These are phyloP conservation scores for Capillidium rhysosporum DNA, from an alignment of 371 early-diverging fungal species.

Conservation along the genomic window DNA sequence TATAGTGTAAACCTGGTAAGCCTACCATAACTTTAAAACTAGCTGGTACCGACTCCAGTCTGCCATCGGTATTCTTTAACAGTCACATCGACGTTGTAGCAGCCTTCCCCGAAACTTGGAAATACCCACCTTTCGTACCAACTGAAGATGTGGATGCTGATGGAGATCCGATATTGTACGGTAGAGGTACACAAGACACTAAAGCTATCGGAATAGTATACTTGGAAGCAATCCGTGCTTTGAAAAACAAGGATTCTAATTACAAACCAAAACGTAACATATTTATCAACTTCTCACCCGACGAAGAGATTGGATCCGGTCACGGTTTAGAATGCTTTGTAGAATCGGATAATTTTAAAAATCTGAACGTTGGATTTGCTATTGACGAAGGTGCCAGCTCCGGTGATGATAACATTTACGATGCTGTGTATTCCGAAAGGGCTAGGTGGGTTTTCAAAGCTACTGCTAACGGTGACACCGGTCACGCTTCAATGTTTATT, in stretches of 20 bases:
- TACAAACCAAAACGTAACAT: conserved; percentile 26
- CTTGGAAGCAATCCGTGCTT: conserved; percentile 44
- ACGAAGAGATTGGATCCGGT: conserved; percentile 60
- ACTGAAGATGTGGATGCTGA: conserved; percentile 19
- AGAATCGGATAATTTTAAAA: conserved; percentile 28
- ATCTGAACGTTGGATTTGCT: conserved; percentile 15
- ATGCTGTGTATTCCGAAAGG: conserved; percentile 32
- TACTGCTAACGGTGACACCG: conserved; percentile 31
- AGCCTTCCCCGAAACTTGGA: conserved; percentile 48
- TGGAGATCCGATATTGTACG: conserved; percentile 38
- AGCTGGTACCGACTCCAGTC: conserved; percentile 24
- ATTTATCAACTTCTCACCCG: conserved; percentile 48
- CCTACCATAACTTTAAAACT: conserved; percentile 46
- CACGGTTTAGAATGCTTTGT: conserved; percentile 48
- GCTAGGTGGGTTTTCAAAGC: conserved; percentile 43
- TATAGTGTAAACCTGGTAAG: conserved; percentile 27
- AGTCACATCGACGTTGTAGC: conserved; percentile 73
- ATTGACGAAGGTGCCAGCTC: conserved; percentile 21
- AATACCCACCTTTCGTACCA: conserved; percentile 47
- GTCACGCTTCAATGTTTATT: conserved; percentile 54
- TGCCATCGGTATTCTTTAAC: conserved; percentile 42
- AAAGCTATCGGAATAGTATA: conserved; percentile 56
- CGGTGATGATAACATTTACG: conserved; percentile 17
- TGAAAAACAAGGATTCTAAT: conserved; percentile 25
- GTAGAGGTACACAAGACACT: conserved; percentile 69